These are phyloP conservation scores for Colletotrichum brevisporum DNA, from an alignment of 2,329 filamentous ascomycete species.

Conservation along the genomic window DNA sequence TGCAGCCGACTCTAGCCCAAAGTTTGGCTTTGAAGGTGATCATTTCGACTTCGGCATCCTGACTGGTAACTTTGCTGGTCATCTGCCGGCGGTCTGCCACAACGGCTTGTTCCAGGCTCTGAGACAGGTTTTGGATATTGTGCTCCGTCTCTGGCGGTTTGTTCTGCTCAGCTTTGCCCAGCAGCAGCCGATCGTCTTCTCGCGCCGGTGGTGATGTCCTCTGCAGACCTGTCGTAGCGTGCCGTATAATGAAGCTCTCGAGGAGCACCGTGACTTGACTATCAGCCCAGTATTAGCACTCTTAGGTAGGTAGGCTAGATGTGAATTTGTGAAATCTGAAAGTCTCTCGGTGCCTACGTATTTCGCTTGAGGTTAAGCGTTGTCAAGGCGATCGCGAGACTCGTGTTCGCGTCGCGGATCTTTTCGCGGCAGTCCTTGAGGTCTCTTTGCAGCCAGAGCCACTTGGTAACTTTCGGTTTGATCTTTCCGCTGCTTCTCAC, in stretches of 20 bases:
- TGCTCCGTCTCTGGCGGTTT: not conserved
- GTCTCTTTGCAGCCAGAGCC: not conserved
- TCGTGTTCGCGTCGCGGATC: not conserved
- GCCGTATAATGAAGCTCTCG: not conserved
- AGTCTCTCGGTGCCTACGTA: not conserved
- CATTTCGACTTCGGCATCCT: not conserved
- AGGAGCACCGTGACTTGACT: not conserved
- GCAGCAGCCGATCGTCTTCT: too few species aligned
- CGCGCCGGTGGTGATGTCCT: too few species aligned
- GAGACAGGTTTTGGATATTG: not conserved
- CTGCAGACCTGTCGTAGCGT: too few species aligned
- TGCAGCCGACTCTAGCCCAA: not conserved
- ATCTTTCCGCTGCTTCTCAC: not conserved
- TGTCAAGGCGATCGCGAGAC: not conserved
- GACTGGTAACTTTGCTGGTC: not conserved
- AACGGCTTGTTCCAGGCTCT: not conserved
- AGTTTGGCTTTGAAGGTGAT: not conserved
- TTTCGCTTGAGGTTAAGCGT: not conserved
- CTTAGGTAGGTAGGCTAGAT: too few species aligned
- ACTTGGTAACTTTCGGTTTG: not conserved
- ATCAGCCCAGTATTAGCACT: too few species aligned
- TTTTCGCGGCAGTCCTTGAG: conserved; percentile 1
- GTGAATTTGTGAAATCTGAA: too few species aligned
- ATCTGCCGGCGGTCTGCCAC: accelerated
- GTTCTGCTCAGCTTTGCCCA: too few species aligned